Conservation (phyloP, 305 asterid species). For the Fraxinus floribunda region DNA sequence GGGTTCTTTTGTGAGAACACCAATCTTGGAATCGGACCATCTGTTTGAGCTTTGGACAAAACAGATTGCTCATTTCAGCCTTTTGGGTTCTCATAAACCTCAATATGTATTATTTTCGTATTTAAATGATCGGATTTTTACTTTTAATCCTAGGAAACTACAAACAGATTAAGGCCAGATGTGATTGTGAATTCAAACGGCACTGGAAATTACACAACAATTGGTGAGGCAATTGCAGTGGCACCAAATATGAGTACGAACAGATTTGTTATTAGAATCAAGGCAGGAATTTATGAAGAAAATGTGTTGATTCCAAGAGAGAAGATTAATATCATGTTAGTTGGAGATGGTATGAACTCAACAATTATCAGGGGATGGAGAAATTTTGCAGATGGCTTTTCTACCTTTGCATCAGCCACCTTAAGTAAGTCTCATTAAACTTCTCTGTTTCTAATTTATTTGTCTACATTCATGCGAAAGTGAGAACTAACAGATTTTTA, state of each 20-base stretch:
- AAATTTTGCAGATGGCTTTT: constrained; percentile 58
- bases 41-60: neutral
- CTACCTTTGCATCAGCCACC: constrained; percentile 71
- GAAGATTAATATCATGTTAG: constrained; percentile 53
- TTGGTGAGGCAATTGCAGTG: constrained; percentile 46
- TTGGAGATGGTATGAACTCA: constrained; percentile 67
- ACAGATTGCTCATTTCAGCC: neutral
- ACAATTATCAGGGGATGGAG: constrained; percentile 56
- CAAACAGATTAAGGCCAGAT: constrained; percentile 26
- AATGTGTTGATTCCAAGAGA: constrained; percentile 55
- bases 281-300: constrained; percentile 51
- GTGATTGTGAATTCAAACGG: constrained; percentile 48
- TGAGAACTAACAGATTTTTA: neutral
- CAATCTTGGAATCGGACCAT: neutral
- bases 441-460: neutral
- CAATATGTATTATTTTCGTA: neutral
- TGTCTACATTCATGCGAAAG: neutral
- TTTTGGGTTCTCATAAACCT: neutral
- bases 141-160: neutral
- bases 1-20: neutral
- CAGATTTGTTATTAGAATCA: constrained; percentile 42
- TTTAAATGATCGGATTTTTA: neutral
- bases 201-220: constrained; percentile 32
- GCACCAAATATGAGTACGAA: constrained; percentile 46
- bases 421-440: constrained; percentile 33